Conservation (phyloP, 768 basidiomycete species). For the Naganishia kalamii region DNA sequence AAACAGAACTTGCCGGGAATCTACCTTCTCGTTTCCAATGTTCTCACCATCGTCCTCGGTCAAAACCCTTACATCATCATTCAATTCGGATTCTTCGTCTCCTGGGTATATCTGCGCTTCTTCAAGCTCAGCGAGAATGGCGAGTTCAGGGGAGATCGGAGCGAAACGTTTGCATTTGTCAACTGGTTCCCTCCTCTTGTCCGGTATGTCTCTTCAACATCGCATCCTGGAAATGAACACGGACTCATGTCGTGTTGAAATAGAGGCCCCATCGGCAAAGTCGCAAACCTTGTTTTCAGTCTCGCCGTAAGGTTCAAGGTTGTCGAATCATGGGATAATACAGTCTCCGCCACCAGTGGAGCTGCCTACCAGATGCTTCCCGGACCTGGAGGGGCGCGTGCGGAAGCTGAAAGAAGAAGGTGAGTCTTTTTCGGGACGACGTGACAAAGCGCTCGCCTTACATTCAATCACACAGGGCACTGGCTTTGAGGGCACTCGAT, state of each 20-base stretch:
- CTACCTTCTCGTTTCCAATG: constrained; percentile 80
- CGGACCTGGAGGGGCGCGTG: constrained; percentile 75
- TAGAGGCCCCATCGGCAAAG: constrained; percentile 65
- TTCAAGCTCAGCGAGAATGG: constrained; percentile 74
- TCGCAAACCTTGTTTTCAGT: constrained; percentile 63
- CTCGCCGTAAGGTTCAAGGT: constrained; percentile 61
- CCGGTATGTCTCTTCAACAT: constrained; percentile 58
- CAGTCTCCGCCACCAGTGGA: constrained; percentile 18
- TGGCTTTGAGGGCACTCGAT: constrained; percentile 94
- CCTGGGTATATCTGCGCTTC: constrained; percentile 93
- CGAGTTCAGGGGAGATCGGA: constrained; percentile 77
- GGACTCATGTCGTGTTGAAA: neutral
- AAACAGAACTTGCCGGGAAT: constrained; percentile 82
- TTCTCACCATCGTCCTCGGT: constrained; percentile 47
- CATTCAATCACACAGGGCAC: constrained; percentile 56
- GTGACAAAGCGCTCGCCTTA: neutral
- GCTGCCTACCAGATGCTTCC: constrained; percentile 58
- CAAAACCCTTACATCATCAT: constrained; percentile 52
- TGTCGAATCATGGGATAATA: constrained; percentile 57
- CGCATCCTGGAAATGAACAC: neutral
- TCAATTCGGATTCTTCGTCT: constrained; percentile 96
- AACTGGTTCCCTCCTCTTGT: constrained; percentile 95
- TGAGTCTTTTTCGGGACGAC: constrained; percentile 45
- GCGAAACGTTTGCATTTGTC: constrained; percentile 90
- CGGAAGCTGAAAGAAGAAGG: constrained; percentile 94